Base-by-base conservation (phyloP, 78 protist genomes). In the Thecamonas trahens region DNA sequence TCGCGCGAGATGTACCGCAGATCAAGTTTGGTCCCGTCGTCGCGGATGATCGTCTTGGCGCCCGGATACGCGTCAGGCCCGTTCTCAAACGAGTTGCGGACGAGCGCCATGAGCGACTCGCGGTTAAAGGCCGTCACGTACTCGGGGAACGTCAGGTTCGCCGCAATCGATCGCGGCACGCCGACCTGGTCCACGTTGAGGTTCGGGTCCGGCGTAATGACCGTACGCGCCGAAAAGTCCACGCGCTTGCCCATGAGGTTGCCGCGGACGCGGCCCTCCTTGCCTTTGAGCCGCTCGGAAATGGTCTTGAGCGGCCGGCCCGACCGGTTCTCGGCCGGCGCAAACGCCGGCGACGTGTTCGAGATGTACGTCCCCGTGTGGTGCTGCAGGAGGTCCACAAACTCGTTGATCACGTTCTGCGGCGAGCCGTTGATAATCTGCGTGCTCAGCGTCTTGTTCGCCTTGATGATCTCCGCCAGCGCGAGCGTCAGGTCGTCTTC, bases 181-280 rank as follows among this genome's bases (percentile, higher is more conserved):
- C 99, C 99, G 24, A 96, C 96, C 54, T 94, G 84, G 64, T 95
- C 98, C 26, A 94, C 77, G 38, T 72, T 60, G 26, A 97, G 76
- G 65, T 84, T 88, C 6, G 99, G 98, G 74, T 97, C 99, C 66
- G 95, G 90, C 13, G 98, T 95, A 86, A 98, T 98, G 80, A 98
- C 99, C 0, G 99, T 96, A 24, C 99, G 91, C 17, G 99, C 99
- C 3, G 91, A 79, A 75, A 95, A 97, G 68, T 98, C 98, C 24
- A 91, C 97, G 45, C 99, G 98, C 79, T 98, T 98, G 35, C 99
- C 99, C 99, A 98, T 97, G 38, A 98, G 85, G 77, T 97, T 94
- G 38, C 95, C 95, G 18, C 99, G 87, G 37, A 98, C 76, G 24
- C 99, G 82, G 35, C 99, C 99, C 59, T 91, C 98, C 80, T 98